phyloP scores from a whole-genome alignment of 2,329 filamentous ascomycete genomes.

The Parascedosporium putredinis region DNA sequence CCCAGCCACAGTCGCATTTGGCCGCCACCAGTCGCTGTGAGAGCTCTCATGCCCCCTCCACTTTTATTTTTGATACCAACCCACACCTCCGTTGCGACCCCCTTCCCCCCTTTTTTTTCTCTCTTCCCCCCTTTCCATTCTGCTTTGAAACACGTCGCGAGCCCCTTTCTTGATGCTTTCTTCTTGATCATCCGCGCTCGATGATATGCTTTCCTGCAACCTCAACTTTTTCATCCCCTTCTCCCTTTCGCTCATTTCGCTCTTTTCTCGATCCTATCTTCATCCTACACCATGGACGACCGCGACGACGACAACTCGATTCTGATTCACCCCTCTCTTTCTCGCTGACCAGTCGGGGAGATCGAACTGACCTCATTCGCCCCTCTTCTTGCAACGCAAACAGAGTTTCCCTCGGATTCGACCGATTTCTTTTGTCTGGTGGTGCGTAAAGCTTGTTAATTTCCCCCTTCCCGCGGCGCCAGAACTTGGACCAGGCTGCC shows the following conservation, averaged over 20 bases:
- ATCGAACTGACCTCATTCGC: no score
- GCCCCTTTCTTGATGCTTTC: conserved; percentile 13
- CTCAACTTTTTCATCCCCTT: background rate
- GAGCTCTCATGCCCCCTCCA: background rate
- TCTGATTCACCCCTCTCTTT: no score
- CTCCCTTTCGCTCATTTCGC: background rate
- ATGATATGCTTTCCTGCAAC: background rate
- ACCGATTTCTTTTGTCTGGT: background rate
- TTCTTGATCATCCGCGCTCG: background rate
- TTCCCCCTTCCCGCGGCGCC: background rate
- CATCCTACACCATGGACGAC: no score
- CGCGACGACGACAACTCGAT: no score
- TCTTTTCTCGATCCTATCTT: no score
- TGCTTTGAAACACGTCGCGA: conserved; percentile 13
- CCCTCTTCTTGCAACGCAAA: background rate
- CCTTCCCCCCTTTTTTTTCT: conserved; percentile 5
- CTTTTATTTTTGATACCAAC: background rate
- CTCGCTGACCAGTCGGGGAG: background rate
- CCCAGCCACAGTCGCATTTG: conserved; percentile 4
- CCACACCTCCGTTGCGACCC: background rate
- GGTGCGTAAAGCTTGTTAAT: background rate
- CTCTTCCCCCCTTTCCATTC: conserved; percentile 10
- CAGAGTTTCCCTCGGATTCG: background rate
- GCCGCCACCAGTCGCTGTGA: conserved; percentile 3
- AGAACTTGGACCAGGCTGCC: background rate